These are phyloP conservation scores for Epichloe amarillans DNA, from an alignment of 2,329 filamentous ascomycete species.

Conservation along the genomic window DNA sequence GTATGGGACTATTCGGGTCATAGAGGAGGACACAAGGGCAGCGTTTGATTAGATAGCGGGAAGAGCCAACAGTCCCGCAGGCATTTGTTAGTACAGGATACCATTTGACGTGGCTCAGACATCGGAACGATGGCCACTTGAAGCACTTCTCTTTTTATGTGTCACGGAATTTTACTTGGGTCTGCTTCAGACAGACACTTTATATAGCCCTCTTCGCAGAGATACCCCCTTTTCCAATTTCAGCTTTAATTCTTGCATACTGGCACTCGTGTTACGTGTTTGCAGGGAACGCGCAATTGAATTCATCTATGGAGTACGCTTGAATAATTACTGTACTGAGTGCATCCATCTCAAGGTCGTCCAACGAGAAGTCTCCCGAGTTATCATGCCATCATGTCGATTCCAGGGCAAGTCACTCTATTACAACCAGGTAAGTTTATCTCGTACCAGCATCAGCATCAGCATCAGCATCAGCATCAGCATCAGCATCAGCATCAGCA, in stretches of 20 bases:
- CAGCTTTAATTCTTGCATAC: not conserved
- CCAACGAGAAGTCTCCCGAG: too few species aligned
- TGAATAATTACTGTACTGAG: too few species aligned
- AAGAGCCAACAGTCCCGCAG: not conserved
- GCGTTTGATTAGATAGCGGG: not conserved
- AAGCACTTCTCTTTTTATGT: not conserved
- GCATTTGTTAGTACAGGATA: constrained; percentile 3
- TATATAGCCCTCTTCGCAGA: constrained; percentile 1
- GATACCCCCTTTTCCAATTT: not conserved
- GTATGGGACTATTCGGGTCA: not conserved
- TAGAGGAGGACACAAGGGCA: not conserved
- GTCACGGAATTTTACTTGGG: not conserved
- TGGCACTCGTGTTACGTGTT: not conserved
- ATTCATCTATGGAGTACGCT: too few species aligned
- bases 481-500: too few species aligned
- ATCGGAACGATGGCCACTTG: not conserved
- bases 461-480: too few species aligned
- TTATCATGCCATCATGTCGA: too few species aligned
- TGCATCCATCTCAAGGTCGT: too few species aligned
- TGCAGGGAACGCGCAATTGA: not conserved
- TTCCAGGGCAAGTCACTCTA: too few species aligned
- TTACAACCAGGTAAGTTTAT: too few species aligned
- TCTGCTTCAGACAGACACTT: constrained; percentile 1
- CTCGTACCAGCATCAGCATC: too few species aligned
- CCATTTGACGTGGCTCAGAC: constrained; percentile 5